Evolutionary conservation across 73 alveolate species (phyloP).

Genomic region (Paramecium sonneborni): DNA sequence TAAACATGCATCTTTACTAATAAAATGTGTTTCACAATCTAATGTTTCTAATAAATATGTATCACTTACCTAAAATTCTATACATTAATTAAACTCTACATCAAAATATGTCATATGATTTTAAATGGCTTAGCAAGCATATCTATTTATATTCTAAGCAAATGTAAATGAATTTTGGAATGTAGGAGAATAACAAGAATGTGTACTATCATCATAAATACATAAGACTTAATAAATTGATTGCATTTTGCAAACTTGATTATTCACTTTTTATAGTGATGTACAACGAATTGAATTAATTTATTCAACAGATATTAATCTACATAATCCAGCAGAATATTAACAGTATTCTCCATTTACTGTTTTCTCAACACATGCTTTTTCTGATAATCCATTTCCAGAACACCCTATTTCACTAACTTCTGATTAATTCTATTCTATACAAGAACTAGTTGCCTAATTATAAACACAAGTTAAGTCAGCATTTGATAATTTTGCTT

Average conservation of each 20-base stretch:
- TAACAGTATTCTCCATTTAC: not conserved
- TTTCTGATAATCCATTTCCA: slow-evolving; percentile 22
- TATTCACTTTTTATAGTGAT: not conserved
- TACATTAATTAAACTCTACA: not conserved
- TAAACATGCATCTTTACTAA: not conserved
- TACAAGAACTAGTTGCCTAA: not conserved
- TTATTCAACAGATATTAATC: not conserved
- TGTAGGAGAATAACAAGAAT: not conserved
- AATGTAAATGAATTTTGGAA: not conserved
- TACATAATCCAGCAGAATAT: slow-evolving; percentile 11
- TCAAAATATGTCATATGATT: not conserved
- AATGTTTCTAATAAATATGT: not conserved
- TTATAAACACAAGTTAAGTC: not conserved
- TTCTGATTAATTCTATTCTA: not conserved
- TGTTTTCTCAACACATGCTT: not conserved
- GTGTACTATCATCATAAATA: not conserved
- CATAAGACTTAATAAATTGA: not conserved
- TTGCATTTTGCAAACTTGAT: not conserved
- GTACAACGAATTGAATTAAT: slow-evolving; percentile 9
- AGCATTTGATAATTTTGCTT: not conserved
- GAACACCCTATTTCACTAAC: not conserved
- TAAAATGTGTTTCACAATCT: not conserved
- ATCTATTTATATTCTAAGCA: not conserved
- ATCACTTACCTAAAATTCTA: not conserved
- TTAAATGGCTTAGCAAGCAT: not conserved